Evolutionary conservation across 2,329 filamentous ascomycete genomes (phyloP).

Genomic region (Fusarium kyushuense): DNA sequence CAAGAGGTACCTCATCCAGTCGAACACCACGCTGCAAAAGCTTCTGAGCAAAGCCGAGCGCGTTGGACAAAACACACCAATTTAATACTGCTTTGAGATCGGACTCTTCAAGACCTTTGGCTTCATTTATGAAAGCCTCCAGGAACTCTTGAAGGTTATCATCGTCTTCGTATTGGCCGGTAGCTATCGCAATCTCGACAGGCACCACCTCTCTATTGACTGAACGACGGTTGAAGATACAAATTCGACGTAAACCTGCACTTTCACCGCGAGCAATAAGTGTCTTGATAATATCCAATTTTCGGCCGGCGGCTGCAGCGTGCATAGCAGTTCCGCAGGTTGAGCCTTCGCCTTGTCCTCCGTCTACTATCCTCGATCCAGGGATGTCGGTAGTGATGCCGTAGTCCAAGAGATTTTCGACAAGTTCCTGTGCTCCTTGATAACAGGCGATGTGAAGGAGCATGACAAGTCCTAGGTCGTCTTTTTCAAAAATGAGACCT

Average conservation of each 20-base stretch:
- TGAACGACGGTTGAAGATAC: neutral
- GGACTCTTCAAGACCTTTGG: fast-evolving
- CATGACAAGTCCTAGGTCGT: slow-evolving; percentile 10
- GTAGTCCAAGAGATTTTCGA: neutral
- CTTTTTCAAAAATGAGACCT: neutral
- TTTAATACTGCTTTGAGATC: neutral
- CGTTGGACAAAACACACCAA: neutral
- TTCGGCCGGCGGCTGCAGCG: neutral
- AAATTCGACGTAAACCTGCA: neutral
- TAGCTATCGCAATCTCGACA: slow-evolving; percentile 1
- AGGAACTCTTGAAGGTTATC: neutral
- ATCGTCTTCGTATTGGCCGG: neutral
- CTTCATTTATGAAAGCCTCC: neutral
- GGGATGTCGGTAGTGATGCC: fast-evolving
- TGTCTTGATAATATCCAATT: neutral
- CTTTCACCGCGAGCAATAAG: neutral
- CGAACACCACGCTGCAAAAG: slow-evolving; percentile 4
- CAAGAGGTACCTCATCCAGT: neutral
- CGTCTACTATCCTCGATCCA: slow-evolving; percentile 4
- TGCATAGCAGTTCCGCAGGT: slow-evolving; percentile 18
- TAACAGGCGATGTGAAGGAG: slow-evolving; percentile 18
- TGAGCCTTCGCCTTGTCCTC: slow-evolving; percentile 2
- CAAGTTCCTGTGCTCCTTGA: neutral
- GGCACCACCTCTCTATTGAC: neutral
- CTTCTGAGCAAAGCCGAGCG: neutral